A percentile compares a stretch with the other conserved stretches of the same genome.
Conservation (phyloP, 2,329 filamentous ascomycete species). For the Colletotrichum destructivum region DNA sequence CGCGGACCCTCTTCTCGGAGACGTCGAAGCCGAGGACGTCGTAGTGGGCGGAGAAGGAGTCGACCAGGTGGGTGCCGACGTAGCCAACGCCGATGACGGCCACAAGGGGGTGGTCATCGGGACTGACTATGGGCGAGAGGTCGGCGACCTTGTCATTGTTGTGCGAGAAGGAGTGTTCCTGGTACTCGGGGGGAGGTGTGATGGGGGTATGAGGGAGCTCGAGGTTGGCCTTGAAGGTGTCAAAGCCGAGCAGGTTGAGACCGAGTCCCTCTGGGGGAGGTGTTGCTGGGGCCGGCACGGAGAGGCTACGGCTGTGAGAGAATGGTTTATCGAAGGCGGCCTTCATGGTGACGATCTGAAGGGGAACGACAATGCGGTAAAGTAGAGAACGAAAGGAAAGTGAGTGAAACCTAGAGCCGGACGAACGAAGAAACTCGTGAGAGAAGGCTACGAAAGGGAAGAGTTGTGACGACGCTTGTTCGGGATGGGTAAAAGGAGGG, state of each 20-base stretch:
- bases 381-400: not conserved
- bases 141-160: slow-evolving; percentile 14
- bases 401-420: not conserved
- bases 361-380: too few relatives aligned
- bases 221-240: slow-evolving; percentile 3
- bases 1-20: slow-evolving; percentile 55
- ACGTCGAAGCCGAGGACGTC: slow-evolving; percentile 64
- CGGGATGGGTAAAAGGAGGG: not conserved
- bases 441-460: not conserved
- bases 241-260: not conserved
- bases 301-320: slow-evolving; percentile 16
- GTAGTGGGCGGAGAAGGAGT: slow-evolving; percentile 57
- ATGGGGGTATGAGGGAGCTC: slow-evolving; percentile 1
- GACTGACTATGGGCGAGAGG: not conserved
- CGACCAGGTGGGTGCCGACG: slow-evolving; percentile 64
- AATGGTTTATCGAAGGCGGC: slow-evolving; percentile 1
- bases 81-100: slow-evolving; percentile 69
- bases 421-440: not conserved
- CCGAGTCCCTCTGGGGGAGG: not conserved
- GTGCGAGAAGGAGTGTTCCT: slow-evolving; percentile 1
- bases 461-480: not conserved
- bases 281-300: slow-evolving; percentile 4
- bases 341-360: not conserved
- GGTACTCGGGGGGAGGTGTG: slow-evolving; percentile 14
- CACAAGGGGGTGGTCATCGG: slow-evolving; percentile 50